A percentile compares a stretch with the other conserved stretches of the same genome.
Evolutionary conservation across 164 flowering plant genomes (phyloP).

Genomic region (Cinnamomum chago): DNA sequence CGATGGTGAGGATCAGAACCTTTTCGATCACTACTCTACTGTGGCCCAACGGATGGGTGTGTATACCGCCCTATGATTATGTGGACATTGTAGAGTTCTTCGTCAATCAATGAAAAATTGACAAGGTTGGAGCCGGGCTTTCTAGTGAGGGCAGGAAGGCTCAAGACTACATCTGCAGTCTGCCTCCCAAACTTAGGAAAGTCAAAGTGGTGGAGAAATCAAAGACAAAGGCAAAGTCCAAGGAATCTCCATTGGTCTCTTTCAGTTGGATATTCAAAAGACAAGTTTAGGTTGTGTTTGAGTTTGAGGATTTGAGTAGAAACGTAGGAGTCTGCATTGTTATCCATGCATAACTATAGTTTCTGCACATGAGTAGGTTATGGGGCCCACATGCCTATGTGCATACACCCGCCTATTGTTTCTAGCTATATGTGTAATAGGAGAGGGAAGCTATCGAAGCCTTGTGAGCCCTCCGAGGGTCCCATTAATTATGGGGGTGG

Average conservation of each 20-base stretch:
- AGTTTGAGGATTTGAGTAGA: too few species aligned
- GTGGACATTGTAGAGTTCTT: slow-evolving; percentile 5
- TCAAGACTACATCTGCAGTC: slow-evolving; percentile 17
- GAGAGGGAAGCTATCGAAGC: too few species aligned
- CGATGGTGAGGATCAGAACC: slow-evolving; percentile 8
- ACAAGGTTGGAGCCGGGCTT: slow-evolving; percentile 11
- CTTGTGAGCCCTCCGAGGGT: too few species aligned
- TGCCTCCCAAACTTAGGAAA: slow-evolving; percentile 12
- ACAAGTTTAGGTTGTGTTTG: background rate
- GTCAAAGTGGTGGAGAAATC: slow-evolving; percentile 17
- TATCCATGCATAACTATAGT: too few species aligned
- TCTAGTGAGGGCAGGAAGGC: slow-evolving; percentile 18
- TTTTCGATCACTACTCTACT: slow-evolving; percentile 17
- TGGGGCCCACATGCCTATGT: too few species aligned
- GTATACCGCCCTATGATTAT: background rate
- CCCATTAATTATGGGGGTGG: too few species aligned
- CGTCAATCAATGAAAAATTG: slow-evolving; percentile 19
- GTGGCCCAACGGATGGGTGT: slow-evolving; percentile 22
- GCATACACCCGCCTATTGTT: too few species aligned
- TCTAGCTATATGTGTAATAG: too few species aligned
- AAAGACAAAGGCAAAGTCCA: background rate
- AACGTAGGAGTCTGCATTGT: too few species aligned
- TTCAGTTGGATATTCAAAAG: slow-evolving; percentile 20
- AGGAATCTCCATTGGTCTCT: slow-evolving; percentile 9
- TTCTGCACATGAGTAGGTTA: too few species aligned